These are phyloP conservation scores for Zancudomyces culisetae DNA, from an alignment of 371 early-diverging fungal genomes.

Conservation along the genomic window DNA sequence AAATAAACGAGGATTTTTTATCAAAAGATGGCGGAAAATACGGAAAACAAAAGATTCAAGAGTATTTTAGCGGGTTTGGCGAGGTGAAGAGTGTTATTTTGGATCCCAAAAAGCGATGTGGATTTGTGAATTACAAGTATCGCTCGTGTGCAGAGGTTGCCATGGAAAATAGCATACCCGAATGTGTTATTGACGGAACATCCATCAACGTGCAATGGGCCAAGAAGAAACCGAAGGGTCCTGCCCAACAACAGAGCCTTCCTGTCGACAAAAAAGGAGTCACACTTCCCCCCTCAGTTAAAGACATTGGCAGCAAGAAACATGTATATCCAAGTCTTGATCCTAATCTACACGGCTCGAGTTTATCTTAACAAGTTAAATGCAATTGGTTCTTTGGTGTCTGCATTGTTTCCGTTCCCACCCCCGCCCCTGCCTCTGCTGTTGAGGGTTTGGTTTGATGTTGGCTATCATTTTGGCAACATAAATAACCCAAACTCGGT, in stretches of 20 bases:
- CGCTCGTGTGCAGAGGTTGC: constrained; percentile 60
- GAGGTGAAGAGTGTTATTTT: constrained; percentile 77
- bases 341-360: neutral
- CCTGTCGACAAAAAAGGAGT: neutral
- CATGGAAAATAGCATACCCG: constrained; percentile 20
- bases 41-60: constrained; percentile 47
- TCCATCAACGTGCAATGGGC: constrained; percentile 15
- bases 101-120: constrained; percentile 54
- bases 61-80: constrained; percentile 60
- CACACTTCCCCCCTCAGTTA: neutral
- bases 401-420: too few species aligned
- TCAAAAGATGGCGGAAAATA: constrained; percentile 26
- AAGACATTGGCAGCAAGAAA: neutral
- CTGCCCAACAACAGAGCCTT: neutral
- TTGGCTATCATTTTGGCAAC: too few species aligned
- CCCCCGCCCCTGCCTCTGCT: too few species aligned
- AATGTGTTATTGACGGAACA: constrained; percentile 9
- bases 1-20: constrained; percentile 27
- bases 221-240: constrained; percentile 17
- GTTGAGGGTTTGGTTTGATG: too few species aligned
- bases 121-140: constrained; percentile 71
- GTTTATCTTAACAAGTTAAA: neutral
- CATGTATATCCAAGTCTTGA: constrained; percentile 2
- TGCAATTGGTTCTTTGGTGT: neutral
- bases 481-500: neutral